Base-by-base conservation (phyloP, 2,329 filamentous ascomycete species). In the Colletotrichum sp. region DNA sequence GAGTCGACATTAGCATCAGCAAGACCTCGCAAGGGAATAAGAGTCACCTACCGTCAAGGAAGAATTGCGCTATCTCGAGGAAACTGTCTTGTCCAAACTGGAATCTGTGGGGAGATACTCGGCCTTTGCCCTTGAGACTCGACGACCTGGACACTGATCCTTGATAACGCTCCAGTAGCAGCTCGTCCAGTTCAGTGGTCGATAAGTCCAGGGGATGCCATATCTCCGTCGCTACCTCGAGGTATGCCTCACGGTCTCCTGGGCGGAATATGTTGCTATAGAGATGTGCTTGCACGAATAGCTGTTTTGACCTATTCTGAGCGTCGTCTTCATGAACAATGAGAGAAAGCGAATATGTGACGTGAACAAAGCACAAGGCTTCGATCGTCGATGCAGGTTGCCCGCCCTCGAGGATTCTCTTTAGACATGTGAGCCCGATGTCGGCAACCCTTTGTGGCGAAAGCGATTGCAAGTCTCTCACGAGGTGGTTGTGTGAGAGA, bases 301-400 rank as follows among this genome's bases (percentile, higher is more conserved):
- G 81, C 18, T 84, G 80, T 18, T 80, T 82, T 28, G 84, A 86
- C 65, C 83, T 84, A 9, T 73, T 75, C 13, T 79, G 65, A 7
- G 86, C 81, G 34, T 86, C 84, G 67, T 86, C 83, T 78, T 86
- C 87, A 70, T 89, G 85, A 7, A 89, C 79, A 16, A 89, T 83
- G 12, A 90, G 78, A 6, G 87, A 89, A 49, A 91, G 84, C 15
- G 89, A 87, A 77, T 90, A 90, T 28, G 88, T 83, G 24, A 91
- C 77, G 71, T 91, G 89, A 36, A 90, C 80, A 76, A 91, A 88
- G 79, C 89, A 91, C 3, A 91, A 79, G 4, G 86, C 84, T 32
- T 89, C 84, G 32, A 88, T 78, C 6, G 89, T 83, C 2, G 86
- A 85, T 5, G 81, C 79, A 1, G 83, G 81, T 8, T 82, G 80